Conservation (phyloP, 1,284 basidiomycete genomes). For the Termitomyces sp. region DNA sequence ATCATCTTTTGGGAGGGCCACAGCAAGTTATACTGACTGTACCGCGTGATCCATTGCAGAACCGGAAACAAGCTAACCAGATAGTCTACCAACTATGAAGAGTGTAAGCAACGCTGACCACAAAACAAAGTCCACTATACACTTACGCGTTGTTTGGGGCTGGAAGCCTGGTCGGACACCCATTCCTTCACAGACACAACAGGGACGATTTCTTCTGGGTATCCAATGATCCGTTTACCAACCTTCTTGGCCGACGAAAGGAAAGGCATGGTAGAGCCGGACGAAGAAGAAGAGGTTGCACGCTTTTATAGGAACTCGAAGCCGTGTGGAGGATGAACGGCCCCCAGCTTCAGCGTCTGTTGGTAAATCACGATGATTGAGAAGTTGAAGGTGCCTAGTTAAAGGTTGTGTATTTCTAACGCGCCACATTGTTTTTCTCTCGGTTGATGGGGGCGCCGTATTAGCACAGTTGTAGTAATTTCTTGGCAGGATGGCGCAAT, state of each 20-base stretch:
- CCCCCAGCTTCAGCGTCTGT: constrained; percentile 3
- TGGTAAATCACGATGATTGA: neutral
- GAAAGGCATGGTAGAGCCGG: constrained; percentile 18
- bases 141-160: constrained; percentile 47
- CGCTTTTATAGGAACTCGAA: constrained; percentile 6
- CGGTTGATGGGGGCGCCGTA: constrained; percentile 6
- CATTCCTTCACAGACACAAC: constrained; percentile 55
- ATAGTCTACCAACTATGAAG: constrained; percentile 52
- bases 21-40: constrained; percentile 49
- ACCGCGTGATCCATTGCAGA: constrained; percentile 76
- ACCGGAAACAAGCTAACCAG: constrained; percentile 77
- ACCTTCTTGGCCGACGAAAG: constrained; percentile 39
- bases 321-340: neutral
- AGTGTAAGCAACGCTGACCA: constrained; percentile 9
- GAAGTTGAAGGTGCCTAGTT: constrained; percentile 1
- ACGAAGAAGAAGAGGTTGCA: neutral
- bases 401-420: neutral
- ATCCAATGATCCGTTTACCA: constrained; percentile 54
- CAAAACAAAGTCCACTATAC: constrained; percentile 4
- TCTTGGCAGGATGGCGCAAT: constrained; percentile 34
- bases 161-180: constrained; percentile 31
- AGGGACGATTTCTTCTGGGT: constrained; percentile 55
- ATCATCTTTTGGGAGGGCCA: constrained; percentile 4
- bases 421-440: constrained; percentile 13
- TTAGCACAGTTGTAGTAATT: constrained; percentile 35